Percentiles rank a stretch among this genome's conserved stretches.
These are phyloP conservation scores for Thielaviopsis cerberus DNA, from an alignment of 2,329 filamentous ascomycete genomes.

Conservation along the genomic window DNA sequence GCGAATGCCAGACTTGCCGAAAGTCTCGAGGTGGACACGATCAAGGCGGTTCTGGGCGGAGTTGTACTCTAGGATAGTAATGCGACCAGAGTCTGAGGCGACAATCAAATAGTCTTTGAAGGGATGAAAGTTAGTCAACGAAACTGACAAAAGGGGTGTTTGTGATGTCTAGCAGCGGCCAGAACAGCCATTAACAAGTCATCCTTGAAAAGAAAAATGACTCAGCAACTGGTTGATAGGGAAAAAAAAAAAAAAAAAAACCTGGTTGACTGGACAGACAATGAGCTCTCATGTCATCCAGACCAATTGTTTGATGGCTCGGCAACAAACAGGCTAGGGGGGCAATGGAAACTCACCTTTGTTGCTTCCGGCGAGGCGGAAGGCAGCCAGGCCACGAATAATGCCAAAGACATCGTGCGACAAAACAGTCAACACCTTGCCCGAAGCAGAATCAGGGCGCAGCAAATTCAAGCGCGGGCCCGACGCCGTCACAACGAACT, in stretches of 20 bases:
- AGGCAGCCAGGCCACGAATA: constrained; percentile 71
- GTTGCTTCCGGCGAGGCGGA: constrained; percentile 77
- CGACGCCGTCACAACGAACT: constrained; percentile 87
- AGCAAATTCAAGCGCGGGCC: constrained; percentile 78
- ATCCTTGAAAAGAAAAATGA: not conserved
- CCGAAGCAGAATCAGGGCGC: constrained; percentile 66
- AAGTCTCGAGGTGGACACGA: constrained; percentile 86
- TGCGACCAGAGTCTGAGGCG: constrained; percentile 84
- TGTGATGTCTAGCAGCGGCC: not conserved
- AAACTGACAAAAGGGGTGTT: not conserved
- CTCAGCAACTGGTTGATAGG: not conserved
- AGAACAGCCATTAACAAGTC: not conserved
- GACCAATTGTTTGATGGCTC: too few relatives aligned
- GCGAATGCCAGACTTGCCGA: constrained; percentile 87
- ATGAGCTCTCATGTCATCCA: too few relatives aligned
- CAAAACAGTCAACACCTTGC: constrained; percentile 68
- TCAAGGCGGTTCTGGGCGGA: constrained; percentile 73
- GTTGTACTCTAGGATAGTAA: constrained; percentile 83
- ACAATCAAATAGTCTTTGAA: constrained; percentile 80
- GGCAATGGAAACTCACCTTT: constrained; percentile 57
- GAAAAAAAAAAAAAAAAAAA: not conserved
- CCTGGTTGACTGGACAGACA: too few relatives aligned
- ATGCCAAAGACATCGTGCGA: constrained; percentile 95
- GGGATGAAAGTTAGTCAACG: constrained; percentile 16
- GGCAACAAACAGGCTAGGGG: not conserved